Percentiles rank a stretch among this genome's conserved stretches.
Evolutionary conservation across 495 filamentous ascomycete genomes (phyloP).

Genomic region (Cairneyella variabilis): DNA sequence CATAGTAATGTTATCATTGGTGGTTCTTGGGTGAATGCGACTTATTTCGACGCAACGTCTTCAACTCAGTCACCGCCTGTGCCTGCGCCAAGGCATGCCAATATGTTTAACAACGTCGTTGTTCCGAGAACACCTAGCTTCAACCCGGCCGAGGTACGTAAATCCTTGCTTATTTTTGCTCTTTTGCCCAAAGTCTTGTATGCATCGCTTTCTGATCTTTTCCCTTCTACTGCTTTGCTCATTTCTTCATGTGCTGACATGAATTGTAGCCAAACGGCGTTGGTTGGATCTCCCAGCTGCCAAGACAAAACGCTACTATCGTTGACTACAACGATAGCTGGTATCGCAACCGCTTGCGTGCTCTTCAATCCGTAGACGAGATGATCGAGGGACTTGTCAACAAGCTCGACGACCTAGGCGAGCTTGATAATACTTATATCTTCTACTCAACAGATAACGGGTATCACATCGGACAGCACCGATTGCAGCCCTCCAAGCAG

Average conservation of each 20-base stretch:
- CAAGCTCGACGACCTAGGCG: constrained; percentile 43
- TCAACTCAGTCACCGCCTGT: too few relatives aligned
- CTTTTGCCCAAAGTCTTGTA: constrained; percentile 50
- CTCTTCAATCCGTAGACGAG: constrained; percentile 62
- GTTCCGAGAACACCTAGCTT: constrained; percentile 44
- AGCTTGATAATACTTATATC: constrained; percentile 61
- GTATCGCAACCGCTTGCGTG: constrained; percentile 56
- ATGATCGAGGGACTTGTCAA: constrained; percentile 50
- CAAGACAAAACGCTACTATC: constrained; percentile 46
- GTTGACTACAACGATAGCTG: constrained; percentile 60
- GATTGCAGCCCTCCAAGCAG: constrained; percentile 61
- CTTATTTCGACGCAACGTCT: too few relatives aligned
- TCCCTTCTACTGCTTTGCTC: too few relatives aligned
- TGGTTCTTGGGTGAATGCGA: neutral
- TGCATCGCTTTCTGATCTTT: too few relatives aligned
- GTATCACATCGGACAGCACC: too few relatives aligned
- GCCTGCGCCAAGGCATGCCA: constrained; percentile 33
- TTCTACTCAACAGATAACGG: constrained; percentile 67
- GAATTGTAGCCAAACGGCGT: too few relatives aligned
- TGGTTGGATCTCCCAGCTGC: constrained; percentile 54
- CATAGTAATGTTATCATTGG: constrained; percentile 53
- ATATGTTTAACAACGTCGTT: constrained; percentile 38
- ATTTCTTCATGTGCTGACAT: too few relatives aligned
- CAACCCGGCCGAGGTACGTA: constrained; percentile 45
- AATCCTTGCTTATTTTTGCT: too few relatives aligned